Evolutionary conservation across 441 rosid genomes (phyloP), one percentile per base, ranked within the genome.

Genomic region (Mallotus repandus): DNA sequence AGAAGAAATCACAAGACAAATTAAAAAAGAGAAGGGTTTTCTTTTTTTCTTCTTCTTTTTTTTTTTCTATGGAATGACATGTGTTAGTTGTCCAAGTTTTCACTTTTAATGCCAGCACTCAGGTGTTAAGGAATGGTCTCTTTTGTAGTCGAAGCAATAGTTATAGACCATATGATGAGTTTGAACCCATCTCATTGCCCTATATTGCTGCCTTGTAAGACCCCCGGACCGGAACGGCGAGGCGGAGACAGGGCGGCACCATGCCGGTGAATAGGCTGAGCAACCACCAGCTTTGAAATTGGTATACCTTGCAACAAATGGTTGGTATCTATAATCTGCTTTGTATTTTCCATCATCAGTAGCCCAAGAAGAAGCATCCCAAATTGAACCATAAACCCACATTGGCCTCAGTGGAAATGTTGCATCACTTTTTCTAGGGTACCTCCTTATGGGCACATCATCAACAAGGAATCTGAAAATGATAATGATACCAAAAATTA

Each of bases 361-460:
- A 15, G 98, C 98, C 98, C 98, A 94, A 0, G 97, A 86, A 14
- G 98, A 92, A 3, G 98, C 98, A 53, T 94, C 98, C 98, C 98
- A 94, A 61, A 94, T 92, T 60, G 99, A 94, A 66, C 99, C 99
- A 76, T 94, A 92, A 13, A 94, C 81, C 98, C 98, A 92, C 98
- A 92, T 91, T 77, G 99, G 99, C 82, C 99, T 89, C 38, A 84
- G 38, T 0, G 99, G 99, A 77, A 92, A 94, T 61, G 99, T 92
- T 13, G 81, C 75, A 0, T 55, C 92, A 78, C 91, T 92, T 79
- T 88, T 94, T 76, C 85, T 94, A 19, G 90, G 89, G 73, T 94
- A 94, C 91, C 98, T 91, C 77, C 99, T 86, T 68, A 94, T 86
- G 29, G 99, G 99, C 74, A 94, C 84, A 82, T 94, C 99, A 74